phyloP scores from a whole-genome alignment of 2,329 filamentous ascomycete species.

The Calonectria hongkongensis region DNA sequence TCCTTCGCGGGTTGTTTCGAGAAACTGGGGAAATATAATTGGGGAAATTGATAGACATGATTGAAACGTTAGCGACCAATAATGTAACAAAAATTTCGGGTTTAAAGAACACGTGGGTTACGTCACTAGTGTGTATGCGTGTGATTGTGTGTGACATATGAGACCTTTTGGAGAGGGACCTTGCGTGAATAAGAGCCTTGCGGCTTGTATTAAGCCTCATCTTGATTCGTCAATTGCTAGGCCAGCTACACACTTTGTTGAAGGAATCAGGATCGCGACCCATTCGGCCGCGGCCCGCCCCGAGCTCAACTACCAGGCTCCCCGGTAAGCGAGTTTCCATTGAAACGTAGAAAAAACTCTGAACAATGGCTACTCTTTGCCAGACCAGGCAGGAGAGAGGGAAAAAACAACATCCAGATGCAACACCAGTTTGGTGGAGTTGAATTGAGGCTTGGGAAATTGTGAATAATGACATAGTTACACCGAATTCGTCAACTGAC shows the following conservation, averaged over 20 bases:
- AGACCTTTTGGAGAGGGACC: background rate
- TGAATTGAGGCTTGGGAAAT: background rate
- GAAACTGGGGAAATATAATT: background rate
- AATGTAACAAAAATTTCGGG: constrained; percentile 12
- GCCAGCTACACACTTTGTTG: background rate
- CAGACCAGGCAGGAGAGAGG: too few species aligned
- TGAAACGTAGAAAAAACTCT: too few species aligned
- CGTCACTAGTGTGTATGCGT: background rate
- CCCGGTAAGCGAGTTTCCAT: too few species aligned
- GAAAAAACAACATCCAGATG: too few species aligned
- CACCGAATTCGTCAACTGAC: background rate
- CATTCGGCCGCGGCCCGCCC: background rate
- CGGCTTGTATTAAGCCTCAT: background rate
- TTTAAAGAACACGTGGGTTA: background rate
- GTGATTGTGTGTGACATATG: background rate
- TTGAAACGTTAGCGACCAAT: constrained; percentile 28
- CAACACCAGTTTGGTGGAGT: background rate
- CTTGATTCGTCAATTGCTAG: constrained; percentile 1
- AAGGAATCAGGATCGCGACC: background rate
- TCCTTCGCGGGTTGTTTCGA: constrained; percentile 27
- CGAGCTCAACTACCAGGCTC: background rate
- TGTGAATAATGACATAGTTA: background rate
- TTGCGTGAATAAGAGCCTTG: background rate
- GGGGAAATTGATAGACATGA: constrained; percentile 28
- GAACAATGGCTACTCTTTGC: too few species aligned